Percentiles rank a stretch among this genome's conserved stretches.
Conservation (phyloP, 192 early-diverging fungal genomes). For the Coemansia sp. region DNA sequence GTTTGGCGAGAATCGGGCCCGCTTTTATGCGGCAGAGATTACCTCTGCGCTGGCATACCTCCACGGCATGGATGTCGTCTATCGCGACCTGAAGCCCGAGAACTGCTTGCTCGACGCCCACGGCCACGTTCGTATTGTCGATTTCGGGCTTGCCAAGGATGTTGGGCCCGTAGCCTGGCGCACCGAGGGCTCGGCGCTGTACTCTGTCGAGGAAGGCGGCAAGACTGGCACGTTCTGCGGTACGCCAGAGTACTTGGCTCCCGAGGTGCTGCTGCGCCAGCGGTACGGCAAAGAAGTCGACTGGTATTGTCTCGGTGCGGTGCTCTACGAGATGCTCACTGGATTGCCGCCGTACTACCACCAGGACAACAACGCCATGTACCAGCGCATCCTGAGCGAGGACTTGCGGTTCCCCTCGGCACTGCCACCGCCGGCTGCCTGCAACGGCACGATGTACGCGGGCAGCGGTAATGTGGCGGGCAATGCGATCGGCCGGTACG, state of each 20-base stretch:
- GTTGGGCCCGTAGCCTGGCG: conserved; percentile 65
- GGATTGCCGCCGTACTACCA: conserved; percentile 68
- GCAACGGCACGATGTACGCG: conserved; percentile 35
- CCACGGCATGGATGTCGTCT: conserved; percentile 90
- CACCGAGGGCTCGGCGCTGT: conserved; percentile 69
- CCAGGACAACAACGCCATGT: conserved; percentile 55
- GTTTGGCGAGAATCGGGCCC: conserved; percentile 64
- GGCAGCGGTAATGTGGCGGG: conserved; percentile 20
- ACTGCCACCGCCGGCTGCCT: conserved; percentile 33
- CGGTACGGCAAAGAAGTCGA: conserved; percentile 71
- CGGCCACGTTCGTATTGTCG: conserved; percentile 88
- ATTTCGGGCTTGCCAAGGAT: conserved; percentile 92
- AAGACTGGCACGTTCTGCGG: conserved; percentile 78
- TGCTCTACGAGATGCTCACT: conserved; percentile 69
- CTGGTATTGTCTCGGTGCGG: conserved; percentile 76
- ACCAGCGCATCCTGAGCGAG: conserved; percentile 47
- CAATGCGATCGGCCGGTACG: conserved; percentile 24
- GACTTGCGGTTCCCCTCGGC: conserved; percentile 41
- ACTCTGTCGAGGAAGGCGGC: conserved; percentile 58
- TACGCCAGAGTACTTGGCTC: conserved; percentile 74
- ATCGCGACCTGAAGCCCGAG: conserved; percentile 79
- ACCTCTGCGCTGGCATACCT: conserved; percentile 68
- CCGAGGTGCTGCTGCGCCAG: conserved; percentile 67
- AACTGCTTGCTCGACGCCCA: conserved; percentile 82
- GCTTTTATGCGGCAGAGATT: conserved; percentile 62